phyloP scores from a whole-genome alignment of 208 protist genomes.

The Acanthamoeba lenticulata region DNA sequence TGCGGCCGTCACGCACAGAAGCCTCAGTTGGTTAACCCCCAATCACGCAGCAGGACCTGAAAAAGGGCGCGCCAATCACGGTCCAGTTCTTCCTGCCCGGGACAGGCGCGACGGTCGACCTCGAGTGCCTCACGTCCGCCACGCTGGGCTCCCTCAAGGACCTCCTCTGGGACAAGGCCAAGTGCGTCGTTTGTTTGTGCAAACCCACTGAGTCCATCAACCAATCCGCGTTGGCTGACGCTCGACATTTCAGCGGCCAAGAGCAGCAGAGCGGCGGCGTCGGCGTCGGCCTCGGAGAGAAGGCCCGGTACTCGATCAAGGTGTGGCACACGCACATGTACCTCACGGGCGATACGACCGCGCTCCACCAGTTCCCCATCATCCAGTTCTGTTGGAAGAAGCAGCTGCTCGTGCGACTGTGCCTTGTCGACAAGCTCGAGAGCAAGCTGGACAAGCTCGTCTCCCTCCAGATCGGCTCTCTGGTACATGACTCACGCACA shows the following conservation, averaged over 20 bases:
- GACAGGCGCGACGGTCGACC: neutral
- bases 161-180: neutral
- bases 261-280: no score
- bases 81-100: neutral
- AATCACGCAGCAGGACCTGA: neutral
- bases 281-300: neutral
- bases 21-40: neutral
- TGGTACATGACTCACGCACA: neutral
- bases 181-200: neutral
- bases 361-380: constrained; percentile 42
- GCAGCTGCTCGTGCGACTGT: neutral
- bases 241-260: no score
- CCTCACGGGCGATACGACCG: constrained; percentile 38
- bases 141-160: neutral
- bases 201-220: no score
- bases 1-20: neutral
- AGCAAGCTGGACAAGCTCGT: constrained; percentile 61
- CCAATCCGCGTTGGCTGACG: no score
- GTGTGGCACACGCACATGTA: constrained; percentile 62
- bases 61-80: neutral
- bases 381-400: constrained; percentile 65
- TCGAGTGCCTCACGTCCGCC: neutral
- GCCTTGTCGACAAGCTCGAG: constrained; percentile 45
- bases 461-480: constrained; percentile 55
- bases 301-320: constrained; percentile 41